Evolutionary conservation across 176 grass and related monocot species (phyloP), one percentile per base, ranked within the genome.

Genomic region (Cenchrus purpureus): DNA sequence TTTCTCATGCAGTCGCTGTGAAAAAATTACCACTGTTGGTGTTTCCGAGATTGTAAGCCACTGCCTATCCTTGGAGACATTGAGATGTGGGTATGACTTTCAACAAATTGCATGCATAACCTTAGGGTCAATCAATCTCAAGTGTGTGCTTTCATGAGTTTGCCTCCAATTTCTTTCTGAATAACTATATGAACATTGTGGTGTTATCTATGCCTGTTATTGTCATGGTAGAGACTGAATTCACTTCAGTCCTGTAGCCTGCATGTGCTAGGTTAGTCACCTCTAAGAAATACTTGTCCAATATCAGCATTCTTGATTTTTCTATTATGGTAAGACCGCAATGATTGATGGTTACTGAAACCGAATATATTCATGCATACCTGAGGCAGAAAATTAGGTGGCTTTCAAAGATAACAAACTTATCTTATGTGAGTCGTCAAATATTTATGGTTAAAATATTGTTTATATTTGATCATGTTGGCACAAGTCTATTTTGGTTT

Each of bases 11-110:
- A 98, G 91, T 81, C 88, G 71, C 15, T 98, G 97, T 76, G 91
- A 91, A 66, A 94, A 88, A 73, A 85, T 96, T 81, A 95, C 89
- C 82, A 40, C 67, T 52, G 71, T 60, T 49, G 88, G 90, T 83
- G 81, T 96, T 52, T 95, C 97, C 0, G 97, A 92, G 56, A 78
- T 98, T 37, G 85, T 95, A 89, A 65, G 75, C 78, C 89, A 88
- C 45, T 98, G 93, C 65, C 83, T 52, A 78, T 94, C 71, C 60
- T 82, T 98, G 91, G 89, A 95, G 86, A 94, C 92, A 87, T 86
- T 98, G 63, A 94, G 97, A 98, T 98, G 93, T 88, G 97, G 97
- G 93, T 95, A 95, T 82, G 82, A 53, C 68, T 83, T 83, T 71
- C 44, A 55, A 54, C 51, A 52, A 87, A 65, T 68, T 71, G 40